Percentiles rank a stretch among this genome's conserved stretches.
phyloP scores from a whole-genome alignment of 192 early-diverging fungal species.

The Mortierella alpina region DNA sequence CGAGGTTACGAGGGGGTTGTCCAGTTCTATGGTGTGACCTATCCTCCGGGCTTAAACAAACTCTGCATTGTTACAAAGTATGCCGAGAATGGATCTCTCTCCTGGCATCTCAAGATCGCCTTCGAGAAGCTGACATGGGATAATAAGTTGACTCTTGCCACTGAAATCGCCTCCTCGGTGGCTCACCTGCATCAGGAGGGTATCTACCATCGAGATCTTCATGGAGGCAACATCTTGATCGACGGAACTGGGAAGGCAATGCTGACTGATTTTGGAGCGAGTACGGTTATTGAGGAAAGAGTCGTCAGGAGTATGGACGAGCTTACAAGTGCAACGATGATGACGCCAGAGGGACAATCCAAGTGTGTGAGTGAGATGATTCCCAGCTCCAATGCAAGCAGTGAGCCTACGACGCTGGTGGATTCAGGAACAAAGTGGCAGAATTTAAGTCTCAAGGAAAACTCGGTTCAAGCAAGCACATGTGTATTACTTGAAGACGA shows the following conservation, averaged over 20 bases:
- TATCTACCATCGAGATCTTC: constrained; percentile 51
- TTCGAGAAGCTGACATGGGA: constrained; percentile 43
- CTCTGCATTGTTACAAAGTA: constrained; percentile 53
- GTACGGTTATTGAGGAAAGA: constrained; percentile 33
- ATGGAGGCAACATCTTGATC: constrained; percentile 49
- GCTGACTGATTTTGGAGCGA: constrained; percentile 49
- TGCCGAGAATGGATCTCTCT: constrained; percentile 45
- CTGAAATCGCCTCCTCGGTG: constrained; percentile 40
- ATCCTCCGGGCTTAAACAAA: constrained; percentile 42
- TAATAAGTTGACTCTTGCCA: constrained; percentile 35
- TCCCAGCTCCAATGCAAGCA: constrained; percentile 1
- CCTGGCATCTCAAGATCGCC: constrained; percentile 40
- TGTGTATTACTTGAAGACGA: background rate
- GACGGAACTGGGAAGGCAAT: constrained; percentile 37
- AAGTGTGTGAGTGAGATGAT: constrained; percentile 26
- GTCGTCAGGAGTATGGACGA: constrained; percentile 28
- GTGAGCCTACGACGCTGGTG: background rate
- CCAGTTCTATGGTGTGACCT: constrained; percentile 45
- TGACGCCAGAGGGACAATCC: constrained; percentile 24
- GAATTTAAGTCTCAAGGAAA: background rate
- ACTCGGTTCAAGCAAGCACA: background rate
- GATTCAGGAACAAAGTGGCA: background rate
- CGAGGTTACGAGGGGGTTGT: constrained; percentile 30
- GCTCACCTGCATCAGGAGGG: constrained; percentile 40
- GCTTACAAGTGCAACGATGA: constrained; percentile 6